phyloP scores from a whole-genome alignment of 345 rosid species.

The Linum lewisii region DNA sequence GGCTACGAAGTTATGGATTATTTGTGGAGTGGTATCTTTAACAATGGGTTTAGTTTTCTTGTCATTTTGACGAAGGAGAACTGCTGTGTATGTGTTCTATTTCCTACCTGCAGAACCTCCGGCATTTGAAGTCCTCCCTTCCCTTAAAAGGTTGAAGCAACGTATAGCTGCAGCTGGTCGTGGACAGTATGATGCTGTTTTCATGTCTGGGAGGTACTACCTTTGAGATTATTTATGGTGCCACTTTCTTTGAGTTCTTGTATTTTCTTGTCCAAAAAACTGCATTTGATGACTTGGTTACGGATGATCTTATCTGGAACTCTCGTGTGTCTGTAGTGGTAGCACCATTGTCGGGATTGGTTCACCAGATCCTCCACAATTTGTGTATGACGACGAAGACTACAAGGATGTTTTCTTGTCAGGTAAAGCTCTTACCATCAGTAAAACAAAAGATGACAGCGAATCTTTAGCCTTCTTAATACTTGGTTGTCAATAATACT shows the following conservation, averaged over 20 bases:
- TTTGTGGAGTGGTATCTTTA: background rate
- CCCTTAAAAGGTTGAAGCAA: slow-evolving; percentile 73
- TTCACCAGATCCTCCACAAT: slow-evolving; percentile 90
- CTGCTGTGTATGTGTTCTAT: slow-evolving; percentile 8
- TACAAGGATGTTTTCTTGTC: slow-evolving; percentile 73
- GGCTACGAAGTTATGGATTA: too few species aligned
- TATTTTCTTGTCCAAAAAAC: too few species aligned
- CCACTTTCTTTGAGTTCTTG: slow-evolving; percentile 4
- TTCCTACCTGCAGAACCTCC: slow-evolving; percentile 60
- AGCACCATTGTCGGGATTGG: slow-evolving; percentile 93
- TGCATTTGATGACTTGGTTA: background rate
- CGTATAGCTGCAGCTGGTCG: slow-evolving; percentile 71
- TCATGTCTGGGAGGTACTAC: slow-evolving; percentile 91
- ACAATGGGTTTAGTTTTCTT: slow-evolving; percentile 3
- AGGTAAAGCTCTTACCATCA: slow-evolving; percentile 36
- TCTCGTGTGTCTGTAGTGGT: slow-evolving; percentile 36
- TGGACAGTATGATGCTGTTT: slow-evolving; percentile 80
- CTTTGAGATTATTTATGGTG: background rate
- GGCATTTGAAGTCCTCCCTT: slow-evolving; percentile 87
- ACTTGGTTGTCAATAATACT: background rate
- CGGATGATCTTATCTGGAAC: background rate
- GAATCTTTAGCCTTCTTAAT: background rate
- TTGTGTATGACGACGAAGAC: slow-evolving; percentile 70
- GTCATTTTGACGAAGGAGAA: background rate
- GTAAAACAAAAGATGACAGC: background rate